Percentiles rank a stretch among this genome's conserved stretches.
Conservation (phyloP, 805 yeast species). For the Starmerella tilneyi region DNA sequence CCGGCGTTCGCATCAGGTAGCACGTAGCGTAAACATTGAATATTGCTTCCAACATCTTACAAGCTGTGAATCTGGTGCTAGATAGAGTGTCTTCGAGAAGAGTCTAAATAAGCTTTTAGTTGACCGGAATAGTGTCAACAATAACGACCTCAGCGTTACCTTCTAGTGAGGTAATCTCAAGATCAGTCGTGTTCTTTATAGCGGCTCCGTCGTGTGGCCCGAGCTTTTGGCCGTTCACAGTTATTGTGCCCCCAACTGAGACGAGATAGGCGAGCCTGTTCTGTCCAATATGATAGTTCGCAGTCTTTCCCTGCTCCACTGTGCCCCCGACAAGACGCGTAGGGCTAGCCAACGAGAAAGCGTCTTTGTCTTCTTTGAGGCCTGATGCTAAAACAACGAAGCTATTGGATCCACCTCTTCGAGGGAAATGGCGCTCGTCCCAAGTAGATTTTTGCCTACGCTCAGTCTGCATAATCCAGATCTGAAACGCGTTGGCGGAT, state of each 20-base stretch:
- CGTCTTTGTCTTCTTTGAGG: slow-evolving; percentile 1
- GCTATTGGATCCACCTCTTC: slow-evolving; percentile 7
- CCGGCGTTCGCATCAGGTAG: too few relatives aligned
- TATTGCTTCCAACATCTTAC: too few relatives aligned
- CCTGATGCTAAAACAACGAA: slow-evolving; percentile 16
- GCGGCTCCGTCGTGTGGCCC: slow-evolving; percentile 14
- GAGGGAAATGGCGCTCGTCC: slow-evolving; percentile 20
- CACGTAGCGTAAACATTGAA: too few relatives aligned
- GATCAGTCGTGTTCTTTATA: neutral
- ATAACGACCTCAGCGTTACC: neutral
- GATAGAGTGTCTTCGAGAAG: too few relatives aligned
- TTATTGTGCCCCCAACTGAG: neutral
- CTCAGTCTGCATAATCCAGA: slow-evolving; percentile 19
- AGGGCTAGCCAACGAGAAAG: slow-evolving; percentile 2
- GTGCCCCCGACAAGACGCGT: slow-evolving; percentile 8
- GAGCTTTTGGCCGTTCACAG: slow-evolving; percentile 3
- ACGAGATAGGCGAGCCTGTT: slow-evolving; percentile 12
- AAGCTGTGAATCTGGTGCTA: too few relatives aligned
- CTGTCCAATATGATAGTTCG: neutral
- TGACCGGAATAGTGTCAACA: neutral
- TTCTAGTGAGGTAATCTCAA: neutral
- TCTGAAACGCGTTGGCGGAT: slow-evolving; percentile 14
- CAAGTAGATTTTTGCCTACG: slow-evolving; percentile 11
- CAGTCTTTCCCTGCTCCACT: neutral
- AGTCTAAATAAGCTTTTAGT: too few relatives aligned